Percentiles rank a stretch among this genome's conserved stretches.
These are phyloP conservation scores for Noccaea bulbosa DNA, from an alignment of 345 rosid species.

Conservation along the genomic window DNA sequence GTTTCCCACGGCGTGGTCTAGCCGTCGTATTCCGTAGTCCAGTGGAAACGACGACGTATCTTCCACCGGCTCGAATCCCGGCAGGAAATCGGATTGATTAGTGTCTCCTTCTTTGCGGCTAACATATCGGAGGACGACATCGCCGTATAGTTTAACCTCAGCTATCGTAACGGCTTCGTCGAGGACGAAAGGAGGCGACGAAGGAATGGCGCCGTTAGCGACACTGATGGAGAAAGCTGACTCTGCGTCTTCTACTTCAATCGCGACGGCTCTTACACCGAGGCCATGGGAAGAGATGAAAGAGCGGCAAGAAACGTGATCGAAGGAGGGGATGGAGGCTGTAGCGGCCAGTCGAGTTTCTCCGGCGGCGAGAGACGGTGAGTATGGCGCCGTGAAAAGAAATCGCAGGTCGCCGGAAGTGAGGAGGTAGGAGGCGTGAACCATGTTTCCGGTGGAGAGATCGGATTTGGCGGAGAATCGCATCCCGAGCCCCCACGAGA, in stretches of 20 bases:
- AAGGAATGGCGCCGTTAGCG: slow-evolving; percentile 65
- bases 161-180: slow-evolving; percentile 55
- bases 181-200: slow-evolving; percentile 54
- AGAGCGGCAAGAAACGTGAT: slow-evolving; percentile 45
- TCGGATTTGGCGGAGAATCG: slow-evolving; percentile 79
- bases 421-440: slow-evolving; percentile 82
- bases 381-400: slow-evolving; percentile 85
- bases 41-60: slow-evolving; percentile 60
- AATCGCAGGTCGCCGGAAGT: slow-evolving; percentile 83
- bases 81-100: slow-evolving; percentile 45
- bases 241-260: slow-evolving; percentile 80
- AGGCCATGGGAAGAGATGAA: slow-evolving; percentile 74
- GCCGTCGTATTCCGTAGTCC: slow-evolving; percentile 74
- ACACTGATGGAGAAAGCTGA: slow-evolving; percentile 64
- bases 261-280: slow-evolving; percentile 68
- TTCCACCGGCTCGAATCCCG: slow-evolving; percentile 62
- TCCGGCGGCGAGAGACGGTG: slow-evolving; percentile 66
- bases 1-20: slow-evolving; percentile 94
- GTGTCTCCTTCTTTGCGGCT: slow-evolving; percentile 45
- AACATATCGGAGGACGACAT: slow-evolving; percentile 83
- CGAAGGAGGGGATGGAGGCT: slow-evolving; percentile 69
- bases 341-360: slow-evolving; percentile 36
- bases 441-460: slow-evolving; percentile 83
- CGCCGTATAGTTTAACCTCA: slow-evolving; percentile 82
- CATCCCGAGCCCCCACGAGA: slow-evolving; percentile 97